Evolutionary conservation across 768 basidiomycete genomes (phyloP).

Genomic region (Pleurotus pulmonarius): DNA sequence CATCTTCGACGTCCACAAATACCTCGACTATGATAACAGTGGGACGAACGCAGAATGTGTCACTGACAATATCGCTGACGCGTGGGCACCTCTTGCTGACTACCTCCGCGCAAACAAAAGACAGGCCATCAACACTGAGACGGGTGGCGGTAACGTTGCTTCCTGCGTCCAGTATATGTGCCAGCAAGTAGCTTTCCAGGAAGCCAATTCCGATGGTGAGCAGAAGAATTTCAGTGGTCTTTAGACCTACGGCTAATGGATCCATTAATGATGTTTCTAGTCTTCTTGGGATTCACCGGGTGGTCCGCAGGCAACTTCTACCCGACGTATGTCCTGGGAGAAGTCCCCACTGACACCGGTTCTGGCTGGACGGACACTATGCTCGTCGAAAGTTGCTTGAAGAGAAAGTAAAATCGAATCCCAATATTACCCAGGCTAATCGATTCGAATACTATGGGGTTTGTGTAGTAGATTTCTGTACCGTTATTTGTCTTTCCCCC

Average conservation of each 20-base stretch:
- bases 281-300: conserved; percentile 50
- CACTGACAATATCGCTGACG: conserved; percentile 48
- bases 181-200: conserved; percentile 42
- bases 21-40: conserved; percentile 20
- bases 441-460: too few relatives aligned
- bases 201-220: conserved; percentile 45
- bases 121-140: conserved; percentile 58
- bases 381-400: conserved; percentile 33
- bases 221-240: neutral
- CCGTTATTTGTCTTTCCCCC: too few relatives aligned
- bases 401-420: neutral
- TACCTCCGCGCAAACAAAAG: conserved; percentile 49
- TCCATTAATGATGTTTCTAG: conserved; percentile 12
- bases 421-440: too few relatives aligned
- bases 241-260: neutral
- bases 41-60: conserved; percentile 33
- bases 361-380: conserved; percentile 37
- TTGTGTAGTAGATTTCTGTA: too few relatives aligned
- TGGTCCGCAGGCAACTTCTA: conserved; percentile 61
- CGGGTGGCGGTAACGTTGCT: conserved; percentile 51
- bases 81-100: conserved; percentile 41
- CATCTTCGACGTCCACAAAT: conserved; percentile 59
- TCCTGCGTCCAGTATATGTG: conserved; percentile 43
- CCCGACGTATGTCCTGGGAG: conserved; percentile 33
- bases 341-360: conserved; percentile 25